Evolutionary conservation across 1,284 basidiomycete genomes (phyloP).

Genomic region (Boletus smithii): DNA sequence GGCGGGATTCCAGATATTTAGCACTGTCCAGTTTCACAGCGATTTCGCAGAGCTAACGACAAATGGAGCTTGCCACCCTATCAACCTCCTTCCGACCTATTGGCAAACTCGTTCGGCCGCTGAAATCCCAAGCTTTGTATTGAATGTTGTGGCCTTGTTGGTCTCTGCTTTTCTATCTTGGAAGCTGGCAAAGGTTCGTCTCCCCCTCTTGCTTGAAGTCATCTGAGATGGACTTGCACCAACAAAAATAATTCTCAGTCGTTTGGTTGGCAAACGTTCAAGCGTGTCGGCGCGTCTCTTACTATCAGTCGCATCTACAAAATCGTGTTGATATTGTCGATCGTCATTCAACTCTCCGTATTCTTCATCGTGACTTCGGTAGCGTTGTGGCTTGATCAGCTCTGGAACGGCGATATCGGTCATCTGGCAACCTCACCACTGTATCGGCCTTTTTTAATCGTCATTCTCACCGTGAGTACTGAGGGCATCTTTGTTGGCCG

Average conservation of each 20-base stretch:
- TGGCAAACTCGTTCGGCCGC: constrained; percentile 54
- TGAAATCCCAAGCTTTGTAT: constrained; percentile 61
- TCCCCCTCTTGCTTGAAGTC: neutral
- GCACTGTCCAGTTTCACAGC: constrained; percentile 54
- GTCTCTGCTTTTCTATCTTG: constrained; percentile 65
- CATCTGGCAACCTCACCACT: constrained; percentile 44
- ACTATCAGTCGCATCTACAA: constrained; percentile 73
- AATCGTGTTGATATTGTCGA: constrained; percentile 65
- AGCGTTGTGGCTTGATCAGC: constrained; percentile 73
- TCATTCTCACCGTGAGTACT: constrained; percentile 55
- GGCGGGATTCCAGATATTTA: constrained; percentile 61
- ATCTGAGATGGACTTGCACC: neutral
- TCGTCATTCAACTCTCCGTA: constrained; percentile 67
- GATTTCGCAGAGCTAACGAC: constrained; percentile 57
- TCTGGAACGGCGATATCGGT: constrained; percentile 62
- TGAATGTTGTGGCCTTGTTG: constrained; percentile 60
- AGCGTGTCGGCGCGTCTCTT: constrained; percentile 74
- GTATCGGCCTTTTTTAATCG: constrained; percentile 55
- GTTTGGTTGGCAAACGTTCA: constrained; percentile 83
- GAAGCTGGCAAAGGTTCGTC: constrained; percentile 64
- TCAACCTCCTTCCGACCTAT: constrained; percentile 55
- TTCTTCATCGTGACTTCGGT: constrained; percentile 74
- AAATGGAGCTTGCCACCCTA: constrained; percentile 57
- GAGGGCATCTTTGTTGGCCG: neutral
- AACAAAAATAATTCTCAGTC: constrained; percentile 38